These are phyloP conservation scores for Tolypocladium album DNA, from an alignment of 2,329 filamentous ascomycete species.

Conservation along the genomic window DNA sequence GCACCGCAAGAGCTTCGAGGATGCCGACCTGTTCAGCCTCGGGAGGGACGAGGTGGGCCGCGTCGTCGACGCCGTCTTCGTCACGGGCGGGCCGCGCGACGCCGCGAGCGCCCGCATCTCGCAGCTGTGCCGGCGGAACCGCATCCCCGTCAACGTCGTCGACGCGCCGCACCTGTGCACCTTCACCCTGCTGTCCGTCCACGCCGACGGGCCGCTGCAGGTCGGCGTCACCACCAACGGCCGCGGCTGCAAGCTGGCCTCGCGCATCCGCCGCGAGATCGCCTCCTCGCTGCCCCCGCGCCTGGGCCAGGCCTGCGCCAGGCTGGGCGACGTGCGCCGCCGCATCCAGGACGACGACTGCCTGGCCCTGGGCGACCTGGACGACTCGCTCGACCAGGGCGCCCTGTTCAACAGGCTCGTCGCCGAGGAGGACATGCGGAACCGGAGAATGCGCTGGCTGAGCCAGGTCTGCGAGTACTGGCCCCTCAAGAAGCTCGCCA, in stretches of 20 bases:
- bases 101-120: conserved; percentile 53
- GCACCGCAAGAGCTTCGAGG: conserved; percentile 55
- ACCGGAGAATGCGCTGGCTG: conserved; percentile 81
- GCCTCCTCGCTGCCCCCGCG: conserved; percentile 65
- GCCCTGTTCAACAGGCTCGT: conserved; percentile 79
- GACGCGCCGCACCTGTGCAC: conserved; percentile 81
- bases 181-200: conserved; percentile 80
- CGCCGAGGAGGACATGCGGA: conserved; percentile 63
- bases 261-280: conserved; percentile 80
- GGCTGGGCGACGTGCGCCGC: conserved; percentile 62
- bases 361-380: conserved; percentile 26
- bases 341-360: conserved; percentile 65
- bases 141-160: conserved; percentile 88
- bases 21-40: conserved; percentile 60
- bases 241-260: conserved; percentile 85
- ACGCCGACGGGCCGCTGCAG: conserved; percentile 84
- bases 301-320: conserved; percentile 66
- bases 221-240: conserved; percentile 94
- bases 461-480: conserved; percentile 98
- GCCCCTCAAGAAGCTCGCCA: conserved; percentile 74
- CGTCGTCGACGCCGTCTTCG: conserved; percentile 87
- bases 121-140: conserved; percentile 60
- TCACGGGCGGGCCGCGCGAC: conserved; percentile 50
- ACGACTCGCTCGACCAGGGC: conserved; percentile 62
- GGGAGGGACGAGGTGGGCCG: conserved; percentile 69